Conservation (phyloP, 2,329 filamentous ascomycete genomes). For the Botryotinia narcissicola region DNA sequence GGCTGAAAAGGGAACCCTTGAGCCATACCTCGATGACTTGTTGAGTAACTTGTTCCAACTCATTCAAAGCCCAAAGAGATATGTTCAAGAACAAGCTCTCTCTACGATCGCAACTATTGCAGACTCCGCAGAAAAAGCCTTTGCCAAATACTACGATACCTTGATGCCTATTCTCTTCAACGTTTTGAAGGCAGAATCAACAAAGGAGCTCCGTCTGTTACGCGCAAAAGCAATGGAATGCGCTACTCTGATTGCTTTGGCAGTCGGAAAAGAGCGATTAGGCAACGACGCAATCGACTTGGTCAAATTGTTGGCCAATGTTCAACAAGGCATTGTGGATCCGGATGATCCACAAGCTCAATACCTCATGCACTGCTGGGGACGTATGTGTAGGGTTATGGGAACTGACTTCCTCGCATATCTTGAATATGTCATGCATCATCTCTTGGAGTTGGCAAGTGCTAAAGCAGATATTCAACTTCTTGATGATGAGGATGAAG, state of each 20-base stretch:
- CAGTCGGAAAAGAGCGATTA: slow-evolving; percentile 90
- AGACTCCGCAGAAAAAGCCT: slow-evolving; percentile 94
- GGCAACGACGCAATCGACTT: slow-evolving; percentile 82
- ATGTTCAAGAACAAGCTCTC: slow-evolving; percentile 94
- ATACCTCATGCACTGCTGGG: slow-evolving; percentile 98
- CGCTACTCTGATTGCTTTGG: slow-evolving; percentile 90
- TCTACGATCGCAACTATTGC: slow-evolving; percentile 98
- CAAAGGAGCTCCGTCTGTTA: slow-evolving; percentile 87
- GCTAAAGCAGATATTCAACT: slow-evolving; percentile 97
- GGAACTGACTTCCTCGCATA: slow-evolving; percentile 89
- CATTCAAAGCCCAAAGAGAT: slow-evolving; percentile 87
- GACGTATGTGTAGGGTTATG: slow-evolving; percentile 94
- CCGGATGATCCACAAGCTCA: slow-evolving; percentile 93
- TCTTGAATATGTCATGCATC: slow-evolving; percentile 89
- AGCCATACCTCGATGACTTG: slow-evolving; percentile 89
- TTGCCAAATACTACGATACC: slow-evolving; percentile 91
- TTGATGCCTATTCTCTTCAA: slow-evolving; percentile 93
- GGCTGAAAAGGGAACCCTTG: slow-evolving; percentile 85
- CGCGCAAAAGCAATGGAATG: slow-evolving; percentile 99
- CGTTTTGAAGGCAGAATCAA: slow-evolving; percentile 83
- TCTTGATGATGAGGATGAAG: slow-evolving; percentile 90
- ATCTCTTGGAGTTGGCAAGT: slow-evolving; percentile 82
- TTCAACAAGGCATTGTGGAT: slow-evolving; percentile 84
- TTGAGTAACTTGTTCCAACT: slow-evolving; percentile 82
- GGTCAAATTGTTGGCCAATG: slow-evolving; percentile 81